Conservation (phyloP, 805 yeast species). For the Kuraishia ogatae region DNA sequence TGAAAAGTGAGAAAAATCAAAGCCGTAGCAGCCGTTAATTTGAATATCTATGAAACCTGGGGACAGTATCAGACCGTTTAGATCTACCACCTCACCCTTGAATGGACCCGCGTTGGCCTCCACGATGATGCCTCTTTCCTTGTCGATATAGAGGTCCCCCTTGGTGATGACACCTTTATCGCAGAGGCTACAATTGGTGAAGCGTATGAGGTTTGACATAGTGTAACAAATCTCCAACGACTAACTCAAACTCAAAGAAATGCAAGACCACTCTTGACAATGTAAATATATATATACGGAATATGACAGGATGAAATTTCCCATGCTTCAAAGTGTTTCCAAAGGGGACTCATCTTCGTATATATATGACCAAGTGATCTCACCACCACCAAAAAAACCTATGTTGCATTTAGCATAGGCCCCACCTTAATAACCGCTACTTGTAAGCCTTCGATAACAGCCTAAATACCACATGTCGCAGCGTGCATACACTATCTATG, state of each 20-base stretch:
- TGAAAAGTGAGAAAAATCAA: constrained; percentile 36
- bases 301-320: not conserved
- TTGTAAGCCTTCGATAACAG: not conserved
- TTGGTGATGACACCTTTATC: constrained; percentile 29
- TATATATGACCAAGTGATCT: not conserved
- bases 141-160: constrained; percentile 35
- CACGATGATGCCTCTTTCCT: constrained; percentile 31
- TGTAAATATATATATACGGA: not conserved
- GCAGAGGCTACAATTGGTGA: constrained; percentile 33
- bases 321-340: not conserved
- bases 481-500: not conserved
- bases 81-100: constrained; percentile 25
- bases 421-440: not conserved
- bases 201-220: constrained; percentile 9
- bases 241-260: not conserved
- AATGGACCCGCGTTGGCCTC: constrained; percentile 13
- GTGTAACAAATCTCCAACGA: not conserved
- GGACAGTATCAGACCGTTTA: constrained; percentile 37
- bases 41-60: constrained; percentile 54
- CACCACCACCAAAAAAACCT: not conserved
- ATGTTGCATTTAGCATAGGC: not conserved
- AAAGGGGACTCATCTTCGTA: not conserved
- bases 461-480: not conserved
- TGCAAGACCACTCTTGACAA: no score
- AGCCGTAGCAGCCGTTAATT: constrained; percentile 49